phyloP scores from a whole-genome alignment of 345 rosid species.

The Euclidium syriacum region DNA sequence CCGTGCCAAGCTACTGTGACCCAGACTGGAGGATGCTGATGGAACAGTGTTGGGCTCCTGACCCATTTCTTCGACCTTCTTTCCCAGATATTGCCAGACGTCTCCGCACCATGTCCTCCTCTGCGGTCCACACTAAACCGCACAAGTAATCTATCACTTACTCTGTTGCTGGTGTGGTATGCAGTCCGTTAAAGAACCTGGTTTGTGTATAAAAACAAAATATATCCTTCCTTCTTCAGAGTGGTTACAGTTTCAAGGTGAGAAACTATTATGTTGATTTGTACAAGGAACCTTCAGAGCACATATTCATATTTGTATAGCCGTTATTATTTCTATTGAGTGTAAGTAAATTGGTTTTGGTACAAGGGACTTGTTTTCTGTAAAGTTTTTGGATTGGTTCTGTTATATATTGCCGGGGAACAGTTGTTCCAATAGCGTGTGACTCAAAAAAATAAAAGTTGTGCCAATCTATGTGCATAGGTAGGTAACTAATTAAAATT shows the following conservation, averaged over 20 bases:
- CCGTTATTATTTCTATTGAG: constrained; percentile 21
- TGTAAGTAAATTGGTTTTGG: constrained; percentile 32
- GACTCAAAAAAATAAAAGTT: no score
- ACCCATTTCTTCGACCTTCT: constrained; percentile 66
- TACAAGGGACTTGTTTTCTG: neutral
- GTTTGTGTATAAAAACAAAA: constrained; percentile 26
- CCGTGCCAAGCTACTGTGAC: constrained; percentile 63
- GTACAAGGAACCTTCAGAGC: constrained; percentile 23
- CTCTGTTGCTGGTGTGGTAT: neutral
- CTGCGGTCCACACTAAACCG: constrained; percentile 42
- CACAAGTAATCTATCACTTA: constrained; percentile 21
- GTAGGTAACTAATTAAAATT: no score
- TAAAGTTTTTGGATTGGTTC: no score
- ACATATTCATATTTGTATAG: constrained; percentile 28
- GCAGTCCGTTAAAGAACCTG: neutral
- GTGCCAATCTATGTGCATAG: no score
- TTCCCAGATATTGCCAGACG: constrained; percentile 76
- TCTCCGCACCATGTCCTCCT: constrained; percentile 57
- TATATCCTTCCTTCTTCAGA: neutral
- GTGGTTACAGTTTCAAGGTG: constrained; percentile 20
- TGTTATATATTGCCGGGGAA: no score
- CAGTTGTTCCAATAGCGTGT: no score
- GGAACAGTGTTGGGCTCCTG: constrained; percentile 94
- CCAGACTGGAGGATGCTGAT: constrained; percentile 72
- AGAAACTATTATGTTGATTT: constrained; percentile 18